phyloP scores from a whole-genome alignment of 257 asterid species.

The Nicotiana sylvestris region DNA sequence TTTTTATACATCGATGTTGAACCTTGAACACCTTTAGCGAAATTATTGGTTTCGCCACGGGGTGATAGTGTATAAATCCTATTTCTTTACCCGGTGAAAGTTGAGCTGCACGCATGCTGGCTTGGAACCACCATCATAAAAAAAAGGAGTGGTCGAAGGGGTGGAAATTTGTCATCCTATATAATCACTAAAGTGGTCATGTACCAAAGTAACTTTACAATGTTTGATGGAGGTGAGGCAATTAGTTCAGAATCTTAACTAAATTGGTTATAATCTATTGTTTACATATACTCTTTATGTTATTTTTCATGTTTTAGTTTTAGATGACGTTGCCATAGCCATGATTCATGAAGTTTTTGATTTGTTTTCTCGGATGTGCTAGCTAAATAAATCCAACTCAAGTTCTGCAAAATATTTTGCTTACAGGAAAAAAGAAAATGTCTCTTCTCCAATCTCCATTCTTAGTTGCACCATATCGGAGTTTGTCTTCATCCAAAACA shows the following conservation, averaged over 20 bases:
- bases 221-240: not conserved
- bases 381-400: not conserved
- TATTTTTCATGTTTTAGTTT: not conserved
- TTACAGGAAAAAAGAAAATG: slow-evolving; percentile 25
- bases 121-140: too few relatives aligned
- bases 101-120: too few relatives aligned
- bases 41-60: too few relatives aligned
- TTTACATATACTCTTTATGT: not conserved
- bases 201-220: not conserved
- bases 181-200: not conserved
- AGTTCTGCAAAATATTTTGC: not conserved
- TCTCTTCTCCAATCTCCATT: slow-evolving; percentile 32
- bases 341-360: not conserved
- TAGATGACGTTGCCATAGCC: not conserved
- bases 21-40: too few relatives aligned
- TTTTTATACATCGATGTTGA: too few relatives aligned
- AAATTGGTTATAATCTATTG: not conserved
- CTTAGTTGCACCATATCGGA: slow-evolving; percentile 24
- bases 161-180: not conserved
- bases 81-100: too few relatives aligned
- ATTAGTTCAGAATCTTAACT: not conserved
- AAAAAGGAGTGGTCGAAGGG: not conserved
- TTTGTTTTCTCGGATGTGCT: not conserved
- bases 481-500: slow-evolving; percentile 39
- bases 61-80: too few relatives aligned